Evolutionary conservation across 2,329 filamentous ascomycete species (phyloP), one percentile per base, ranked within the genome.

Genomic region (Samsoniella hepiali): DNA sequence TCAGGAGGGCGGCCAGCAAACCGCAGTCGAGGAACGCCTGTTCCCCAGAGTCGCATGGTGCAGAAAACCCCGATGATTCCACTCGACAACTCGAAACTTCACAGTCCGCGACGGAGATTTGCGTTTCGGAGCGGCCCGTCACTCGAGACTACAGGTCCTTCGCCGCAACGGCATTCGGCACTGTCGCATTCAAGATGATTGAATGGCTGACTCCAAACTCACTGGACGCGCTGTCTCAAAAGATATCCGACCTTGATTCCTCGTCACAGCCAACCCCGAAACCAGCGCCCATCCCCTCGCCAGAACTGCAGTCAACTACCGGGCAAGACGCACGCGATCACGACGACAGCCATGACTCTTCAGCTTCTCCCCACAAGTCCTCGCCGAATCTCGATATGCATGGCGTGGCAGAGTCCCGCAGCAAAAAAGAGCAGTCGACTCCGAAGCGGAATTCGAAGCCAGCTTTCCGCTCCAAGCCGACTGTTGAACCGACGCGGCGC

Each of bases 121-220:
- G 69, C 4, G 72, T 85, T 2, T 71, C 72, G 2, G 83, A 86
- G 66, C 76, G 77, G 45, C 77, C 79, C 1, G 70, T 76, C 11
- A 82, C 75, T 67, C 85, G 83, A 65, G 84, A 87, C 66, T 81
- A 87, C 67, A 78, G 84, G 6, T 87, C 84, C 0, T 86, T 87
- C 69, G 82, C 84, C 8, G 84, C 84, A 7, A 87, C 87, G 66
- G 76, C 88, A 8, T 89, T 90, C 68, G 85, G 82, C 7, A 88
- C 87, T 0, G 83, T 84, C 11, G 83, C 88, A 11, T 87, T 89
- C 72, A 88, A 87, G 69, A 89, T 89, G 85, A 69, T 90, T 3
- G 87, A 90, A 71, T 90, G 86, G 87, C 75, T 90, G n/a, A 86
- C 86, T 1, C 86, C 86, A 0, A 79, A 79, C 62, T 82, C 79